Conservation (phyloP, 495 filamentous ascomycete genomes). For the Aspergillus bertholletiae region DNA sequence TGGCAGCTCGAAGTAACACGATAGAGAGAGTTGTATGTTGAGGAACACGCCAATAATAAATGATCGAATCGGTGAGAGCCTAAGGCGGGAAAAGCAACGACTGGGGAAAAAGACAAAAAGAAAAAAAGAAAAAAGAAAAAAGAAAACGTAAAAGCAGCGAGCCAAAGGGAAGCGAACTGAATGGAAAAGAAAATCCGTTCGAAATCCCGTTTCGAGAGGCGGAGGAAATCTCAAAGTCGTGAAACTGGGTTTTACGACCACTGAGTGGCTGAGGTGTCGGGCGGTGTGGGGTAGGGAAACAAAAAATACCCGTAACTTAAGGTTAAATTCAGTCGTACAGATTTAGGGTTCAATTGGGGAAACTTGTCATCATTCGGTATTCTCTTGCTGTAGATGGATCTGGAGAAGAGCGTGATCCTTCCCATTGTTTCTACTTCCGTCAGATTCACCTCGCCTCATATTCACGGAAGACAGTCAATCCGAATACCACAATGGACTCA, state of each 20-base stretch:
- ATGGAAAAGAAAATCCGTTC: constrained; percentile 1
- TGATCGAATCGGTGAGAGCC: not conserved
- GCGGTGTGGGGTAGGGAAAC: not conserved
- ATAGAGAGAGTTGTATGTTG: not conserved
- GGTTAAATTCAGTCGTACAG: not conserved
- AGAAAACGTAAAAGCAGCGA: not conserved
- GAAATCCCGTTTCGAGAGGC: not conserved
- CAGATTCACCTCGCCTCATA: no score
- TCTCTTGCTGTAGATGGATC: no score
- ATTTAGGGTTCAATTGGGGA: not conserved
- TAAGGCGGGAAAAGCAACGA: not conserved
- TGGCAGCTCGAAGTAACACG: constrained; percentile 45
- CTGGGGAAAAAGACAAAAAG: not conserved
- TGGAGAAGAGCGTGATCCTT: no score
- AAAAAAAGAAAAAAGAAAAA: constrained; percentile 1
- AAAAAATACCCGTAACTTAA: not conserved
- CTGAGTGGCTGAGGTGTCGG: not conserved
- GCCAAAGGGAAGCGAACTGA: not conserved
- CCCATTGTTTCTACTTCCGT: not conserved
- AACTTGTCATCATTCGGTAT: not conserved
- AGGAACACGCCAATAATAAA: not conserved
- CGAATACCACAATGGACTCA: no score
- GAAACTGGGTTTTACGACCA: not conserved
- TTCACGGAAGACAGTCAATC: no score
- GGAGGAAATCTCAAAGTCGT: not conserved